These are phyloP conservation scores for Pseudogymnoascus sp. DNA, from an alignment of 2,329 filamentous ascomycete species.

Conservation along the genomic window DNA sequence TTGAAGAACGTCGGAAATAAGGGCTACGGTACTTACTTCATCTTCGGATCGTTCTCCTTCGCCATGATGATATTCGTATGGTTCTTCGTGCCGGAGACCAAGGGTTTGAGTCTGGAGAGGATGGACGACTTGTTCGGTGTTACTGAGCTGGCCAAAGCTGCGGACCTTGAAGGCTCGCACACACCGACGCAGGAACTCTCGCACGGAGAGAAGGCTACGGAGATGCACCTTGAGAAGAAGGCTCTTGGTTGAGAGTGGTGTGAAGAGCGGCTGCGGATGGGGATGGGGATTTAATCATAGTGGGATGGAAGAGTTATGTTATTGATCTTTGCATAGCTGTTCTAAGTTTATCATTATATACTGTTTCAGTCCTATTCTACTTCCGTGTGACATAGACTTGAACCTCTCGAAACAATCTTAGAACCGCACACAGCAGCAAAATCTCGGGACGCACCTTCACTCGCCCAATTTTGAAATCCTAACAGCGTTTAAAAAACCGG, in stretches of 20 bases:
- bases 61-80: constrained; percentile 43
- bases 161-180: background rate
- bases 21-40: constrained; percentile 56
- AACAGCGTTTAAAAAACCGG: too few relatives aligned
- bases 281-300: background rate
- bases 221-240: background rate
- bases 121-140: constrained; percentile 62
- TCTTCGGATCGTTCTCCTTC: constrained; percentile 60
- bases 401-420: background rate
- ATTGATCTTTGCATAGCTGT: background rate
- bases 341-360: background rate
- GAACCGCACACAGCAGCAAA: too few relatives aligned
- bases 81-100: constrained; percentile 54
- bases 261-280: too few relatives aligned
- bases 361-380: background rate
- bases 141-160: constrained; percentile 36
- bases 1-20: constrained; percentile 43
- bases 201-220: background rate
- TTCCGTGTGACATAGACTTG: background rate
- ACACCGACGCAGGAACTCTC: background rate
- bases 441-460: too few relatives aligned
- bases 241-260: background rate
- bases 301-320: background rate
- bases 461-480: too few relatives aligned
- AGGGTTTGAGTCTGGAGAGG: constrained; percentile 52